A percentile compares a stretch with the other conserved stretches of the same genome.
Evolutionary conservation across 2,329 filamentous ascomycete genomes (phyloP).

Genomic region (Colletotrichum acutatum): DNA sequence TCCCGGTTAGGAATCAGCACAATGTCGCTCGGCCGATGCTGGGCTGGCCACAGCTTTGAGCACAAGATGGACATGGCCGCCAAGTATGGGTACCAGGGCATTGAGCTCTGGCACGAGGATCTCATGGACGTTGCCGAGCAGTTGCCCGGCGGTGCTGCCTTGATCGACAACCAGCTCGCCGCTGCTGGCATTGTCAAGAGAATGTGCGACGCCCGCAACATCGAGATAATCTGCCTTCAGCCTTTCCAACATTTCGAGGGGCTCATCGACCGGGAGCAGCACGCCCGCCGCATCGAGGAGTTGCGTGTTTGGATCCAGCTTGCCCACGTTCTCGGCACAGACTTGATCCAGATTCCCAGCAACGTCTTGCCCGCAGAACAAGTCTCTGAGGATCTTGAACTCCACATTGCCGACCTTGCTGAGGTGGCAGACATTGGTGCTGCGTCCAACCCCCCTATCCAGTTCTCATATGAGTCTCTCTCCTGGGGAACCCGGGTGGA

Average conservation of each 20-base stretch:
- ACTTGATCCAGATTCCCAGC: slow-evolving; percentile 80
- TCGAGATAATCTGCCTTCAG: slow-evolving; percentile 75
- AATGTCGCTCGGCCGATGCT: slow-evolving; percentile 79
- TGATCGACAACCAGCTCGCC: slow-evolving; percentile 58
- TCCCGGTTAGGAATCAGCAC: slow-evolving; percentile 77
- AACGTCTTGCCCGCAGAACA: slow-evolving; percentile 68
- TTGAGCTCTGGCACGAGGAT: slow-evolving; percentile 85
- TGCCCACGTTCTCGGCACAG: slow-evolving; percentile 71
- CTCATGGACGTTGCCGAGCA: slow-evolving; percentile 68
- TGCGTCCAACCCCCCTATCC: slow-evolving; percentile 64
- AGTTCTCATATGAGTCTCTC: slow-evolving; percentile 80
- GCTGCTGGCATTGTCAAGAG: slow-evolving; percentile 68
- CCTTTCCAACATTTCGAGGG: slow-evolving; percentile 86
- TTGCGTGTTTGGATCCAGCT: slow-evolving; percentile 77
- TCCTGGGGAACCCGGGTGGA: slow-evolving; percentile 78
- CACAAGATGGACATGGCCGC: slow-evolving; percentile 77
- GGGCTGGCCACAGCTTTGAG: slow-evolving; percentile 73
- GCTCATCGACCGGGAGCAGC: slow-evolving; percentile 69
- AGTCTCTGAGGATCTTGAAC: slow-evolving; percentile 57
- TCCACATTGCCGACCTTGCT: slow-evolving; percentile 71
- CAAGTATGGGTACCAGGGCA: slow-evolving; percentile 71
- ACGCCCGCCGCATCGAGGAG: slow-evolving; percentile 68
- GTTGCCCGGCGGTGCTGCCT: slow-evolving; percentile 51
- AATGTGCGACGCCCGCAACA: slow-evolving; percentile 65
- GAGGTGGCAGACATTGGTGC: slow-evolving; percentile 76